Conservation (phyloP, 2,329 filamentous ascomycete species). For the Bisporella sp. region DNA sequence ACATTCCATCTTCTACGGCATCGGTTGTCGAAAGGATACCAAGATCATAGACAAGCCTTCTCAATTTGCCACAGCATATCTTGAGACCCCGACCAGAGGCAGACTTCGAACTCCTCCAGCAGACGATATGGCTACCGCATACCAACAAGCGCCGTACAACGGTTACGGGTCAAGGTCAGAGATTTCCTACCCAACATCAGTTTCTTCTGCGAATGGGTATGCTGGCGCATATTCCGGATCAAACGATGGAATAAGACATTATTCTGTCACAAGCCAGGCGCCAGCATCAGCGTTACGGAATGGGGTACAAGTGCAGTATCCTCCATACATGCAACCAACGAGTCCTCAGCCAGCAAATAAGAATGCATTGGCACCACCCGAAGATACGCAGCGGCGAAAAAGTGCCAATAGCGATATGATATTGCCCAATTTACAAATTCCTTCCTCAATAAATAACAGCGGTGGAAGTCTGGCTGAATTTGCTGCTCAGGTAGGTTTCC, state of each 20-base stretch:
- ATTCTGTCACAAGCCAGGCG: slow-evolving; percentile 13
- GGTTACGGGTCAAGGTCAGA: slow-evolving; percentile 38
- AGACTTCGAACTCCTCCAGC: slow-evolving; percentile 45
- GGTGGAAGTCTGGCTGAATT: slow-evolving; percentile 77
- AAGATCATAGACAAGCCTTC: slow-evolving; percentile 5
- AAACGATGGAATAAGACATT: slow-evolving; percentile 7
- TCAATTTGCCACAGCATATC: slow-evolving; percentile 15
- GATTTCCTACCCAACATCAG: slow-evolving; percentile 23
- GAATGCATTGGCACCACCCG: slow-evolving; percentile 11
- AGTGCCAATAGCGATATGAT: slow-evolving; percentile 19
- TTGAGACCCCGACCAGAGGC: slow-evolving; percentile 21
- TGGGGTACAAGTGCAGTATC: slow-evolving; percentile 20
- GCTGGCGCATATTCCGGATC: slow-evolving; percentile 7
- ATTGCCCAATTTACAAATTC: slow-evolving; percentile 52
- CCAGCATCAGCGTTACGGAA: slow-evolving; percentile 13
- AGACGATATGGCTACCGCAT: slow-evolving; percentile 46
- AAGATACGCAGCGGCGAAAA: slow-evolving; percentile 15
- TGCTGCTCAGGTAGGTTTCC: slow-evolving; percentile 63
- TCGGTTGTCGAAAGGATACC: slow-evolving; percentile 19
- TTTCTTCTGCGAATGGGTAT: slow-evolving; percentile 8
- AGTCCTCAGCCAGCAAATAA: slow-evolving; percentile 16
- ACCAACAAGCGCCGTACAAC: slow-evolving; percentile 38
- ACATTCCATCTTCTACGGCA: slow-evolving; percentile 9
- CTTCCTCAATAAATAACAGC: slow-evolving; percentile 65
- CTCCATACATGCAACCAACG: slow-evolving; percentile 9